Evolutionary conservation across 768 basidiomycete genomes (phyloP).

Genomic region (Leccinum pellstonianum): DNA sequence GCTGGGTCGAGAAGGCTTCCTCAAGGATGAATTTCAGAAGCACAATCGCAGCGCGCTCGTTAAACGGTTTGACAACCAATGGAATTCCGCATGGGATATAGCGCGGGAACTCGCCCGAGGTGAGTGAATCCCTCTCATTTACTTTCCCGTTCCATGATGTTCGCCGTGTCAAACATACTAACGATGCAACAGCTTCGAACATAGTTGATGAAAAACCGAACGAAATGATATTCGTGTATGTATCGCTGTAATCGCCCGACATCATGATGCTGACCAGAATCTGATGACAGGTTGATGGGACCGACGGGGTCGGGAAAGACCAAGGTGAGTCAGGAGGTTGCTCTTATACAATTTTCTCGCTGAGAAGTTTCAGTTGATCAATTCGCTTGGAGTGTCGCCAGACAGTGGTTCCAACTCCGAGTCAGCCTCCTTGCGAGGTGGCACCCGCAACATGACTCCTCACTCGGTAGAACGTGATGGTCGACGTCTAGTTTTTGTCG

Average conservation of each 20-base stretch:
- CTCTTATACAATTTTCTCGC: no score
- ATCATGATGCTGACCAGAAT: neutral
- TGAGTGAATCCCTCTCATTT: neutral
- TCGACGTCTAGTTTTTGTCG: slow-evolving; percentile 2
- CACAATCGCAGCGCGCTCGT: neutral
- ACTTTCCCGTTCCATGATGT: neutral
- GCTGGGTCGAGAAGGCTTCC: neutral
- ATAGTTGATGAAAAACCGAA: neutral
- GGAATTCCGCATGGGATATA: neutral
- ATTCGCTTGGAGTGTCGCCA: neutral
- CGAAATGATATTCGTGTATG: slow-evolving; percentile 4
- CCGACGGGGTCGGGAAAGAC: slow-evolving; percentile 10
- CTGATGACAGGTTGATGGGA: neutral
- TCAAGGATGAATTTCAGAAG: slow-evolving; percentile 3
- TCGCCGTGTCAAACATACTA: neutral
- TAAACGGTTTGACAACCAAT: slow-evolving; percentile 5
- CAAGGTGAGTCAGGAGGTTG: neutral
- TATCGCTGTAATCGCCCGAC: neutral
- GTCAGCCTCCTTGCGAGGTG: neutral
- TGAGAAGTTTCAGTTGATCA: slow-evolving; percentile 4
- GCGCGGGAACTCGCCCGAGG: neutral
- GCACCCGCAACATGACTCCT: neutral
- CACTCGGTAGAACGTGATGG: slow-evolving; percentile 1
- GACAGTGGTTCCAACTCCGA: neutral
- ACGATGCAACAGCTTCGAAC: no score